Evolutionary conservation across 257 asterid genomes (phyloP).

Genomic region (Paulownia fortunei): DNA sequence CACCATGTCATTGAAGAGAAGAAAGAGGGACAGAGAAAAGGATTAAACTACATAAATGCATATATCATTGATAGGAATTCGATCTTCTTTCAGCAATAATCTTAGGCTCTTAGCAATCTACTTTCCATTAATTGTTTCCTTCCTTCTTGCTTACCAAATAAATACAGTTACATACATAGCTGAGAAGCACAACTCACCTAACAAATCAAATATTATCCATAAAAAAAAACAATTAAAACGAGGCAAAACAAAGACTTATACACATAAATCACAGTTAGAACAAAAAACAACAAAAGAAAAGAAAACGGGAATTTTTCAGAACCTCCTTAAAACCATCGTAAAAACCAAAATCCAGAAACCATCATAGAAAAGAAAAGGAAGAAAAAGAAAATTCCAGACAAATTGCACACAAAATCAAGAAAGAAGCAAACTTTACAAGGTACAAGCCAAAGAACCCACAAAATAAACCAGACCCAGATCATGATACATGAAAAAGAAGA

Average conservation of each 20-base stretch:
- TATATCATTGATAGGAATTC: not conserved
- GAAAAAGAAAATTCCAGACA: not conserved
- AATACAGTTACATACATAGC: slow-evolving; percentile 13
- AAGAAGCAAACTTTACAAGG: slow-evolving; percentile 9
- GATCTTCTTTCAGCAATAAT: not conserved
- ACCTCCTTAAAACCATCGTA: slow-evolving; percentile 23
- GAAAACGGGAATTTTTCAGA: not conserved
- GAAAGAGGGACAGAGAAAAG: not conserved
- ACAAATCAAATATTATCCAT: slow-evolving; percentile 12
- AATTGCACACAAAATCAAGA: slow-evolving; percentile 22
- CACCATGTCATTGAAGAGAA: not conserved
- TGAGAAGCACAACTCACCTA: slow-evolving; percentile 35
- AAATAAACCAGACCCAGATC: slow-evolving; percentile 39
- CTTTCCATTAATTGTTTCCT: not conserved
- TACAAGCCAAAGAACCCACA: slow-evolving; percentile 5
- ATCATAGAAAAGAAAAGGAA: not conserved
- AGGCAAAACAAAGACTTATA: not conserved
- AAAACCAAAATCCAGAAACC: slow-evolving; percentile 27
- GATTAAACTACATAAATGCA: not conserved
- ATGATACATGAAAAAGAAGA: slow-evolving; percentile 11
- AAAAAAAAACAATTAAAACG: not conserved
- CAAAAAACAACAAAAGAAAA: not conserved
- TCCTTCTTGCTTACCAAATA: not conserved
- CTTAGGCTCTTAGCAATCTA: not conserved
- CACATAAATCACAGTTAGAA: not conserved